phyloP scores from a whole-genome alignment of 495 filamentous ascomycete species.

The Melanomma pulvis-pyrius region DNA sequence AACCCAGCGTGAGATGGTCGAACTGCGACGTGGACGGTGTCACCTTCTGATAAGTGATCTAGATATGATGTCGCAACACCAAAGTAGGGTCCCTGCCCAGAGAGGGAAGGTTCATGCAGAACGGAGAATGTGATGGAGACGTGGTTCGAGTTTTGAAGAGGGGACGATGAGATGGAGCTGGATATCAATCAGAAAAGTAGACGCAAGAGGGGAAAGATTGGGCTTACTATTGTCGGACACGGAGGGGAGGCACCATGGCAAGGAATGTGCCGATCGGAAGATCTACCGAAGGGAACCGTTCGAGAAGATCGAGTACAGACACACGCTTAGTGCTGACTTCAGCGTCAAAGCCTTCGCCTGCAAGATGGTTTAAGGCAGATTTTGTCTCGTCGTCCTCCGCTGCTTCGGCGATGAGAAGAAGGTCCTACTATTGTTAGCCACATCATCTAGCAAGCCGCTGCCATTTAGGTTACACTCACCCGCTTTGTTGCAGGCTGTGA shows the following conservation, averaged over 20 bases:
- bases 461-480: constrained; percentile 41
- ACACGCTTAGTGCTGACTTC: constrained; percentile 60
- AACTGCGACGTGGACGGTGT: constrained; percentile 62
- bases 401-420: background rate
- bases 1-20: constrained; percentile 58
- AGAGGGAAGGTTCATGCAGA: constrained; percentile 58
- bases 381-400: background rate
- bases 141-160: constrained; percentile 56
- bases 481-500: constrained; percentile 50
- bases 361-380: constrained; percentile 42
- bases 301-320: constrained; percentile 64
- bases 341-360: constrained; percentile 54
- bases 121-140: constrained; percentile 68
- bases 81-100: constrained; percentile 26
- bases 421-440: background rate
- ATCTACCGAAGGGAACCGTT: constrained; percentile 57
- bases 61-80: constrained; percentile 66
- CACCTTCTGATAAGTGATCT: constrained; percentile 57
- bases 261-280: constrained; percentile 60
- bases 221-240: constrained; percentile 63
- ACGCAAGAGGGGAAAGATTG: background rate
- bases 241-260: constrained; percentile 70
- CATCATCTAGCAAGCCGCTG: constrained; percentile 40
- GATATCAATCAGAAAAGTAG: background rate
- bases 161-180: constrained; percentile 72